A percentile compares a stretch with the other conserved stretches of the same genome.
These are phyloP conservation scores for Ceratocystis variospora DNA, from an alignment of 2,329 filamentous ascomycete genomes.

Conservation along the genomic window DNA sequence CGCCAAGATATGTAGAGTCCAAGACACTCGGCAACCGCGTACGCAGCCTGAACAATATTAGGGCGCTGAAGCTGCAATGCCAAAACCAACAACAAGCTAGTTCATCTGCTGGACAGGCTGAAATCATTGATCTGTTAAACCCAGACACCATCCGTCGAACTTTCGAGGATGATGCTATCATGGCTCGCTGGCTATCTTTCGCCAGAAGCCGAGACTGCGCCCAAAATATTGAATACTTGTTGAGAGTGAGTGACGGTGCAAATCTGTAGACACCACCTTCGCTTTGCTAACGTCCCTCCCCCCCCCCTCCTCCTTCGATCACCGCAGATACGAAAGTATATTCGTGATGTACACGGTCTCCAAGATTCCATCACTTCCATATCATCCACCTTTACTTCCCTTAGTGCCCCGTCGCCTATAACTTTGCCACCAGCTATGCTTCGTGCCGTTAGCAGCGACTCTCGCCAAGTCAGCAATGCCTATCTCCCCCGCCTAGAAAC, in stretches of 20 bases:
- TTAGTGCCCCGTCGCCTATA: slow-evolving; percentile 31
- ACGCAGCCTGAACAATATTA: slow-evolving; percentile 1
- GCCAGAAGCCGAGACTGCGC: slow-evolving; percentile 34
- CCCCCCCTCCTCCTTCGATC: background rate
- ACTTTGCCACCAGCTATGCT: slow-evolving; percentile 31
- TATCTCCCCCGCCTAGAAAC: slow-evolving; percentile 35
- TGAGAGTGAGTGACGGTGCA: slow-evolving; percentile 30
- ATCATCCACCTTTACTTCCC: slow-evolving; percentile 32
- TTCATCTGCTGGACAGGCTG: background rate
- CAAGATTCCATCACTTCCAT: slow-evolving; percentile 29
- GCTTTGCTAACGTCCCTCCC: background rate
- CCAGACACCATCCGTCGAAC: background rate
- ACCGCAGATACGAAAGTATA: slow-evolving; percentile 31
- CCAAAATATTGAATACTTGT: slow-evolving; percentile 39
- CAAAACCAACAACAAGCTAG: background rate
- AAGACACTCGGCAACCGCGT: background rate
- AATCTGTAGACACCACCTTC: background rate
- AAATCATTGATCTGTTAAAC: slow-evolving; percentile 5
- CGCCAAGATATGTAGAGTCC: background rate
- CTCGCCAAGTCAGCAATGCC: slow-evolving; percentile 33
- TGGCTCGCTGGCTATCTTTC: slow-evolving; percentile 29
- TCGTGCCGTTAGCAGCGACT: slow-evolving; percentile 32
- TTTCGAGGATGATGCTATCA: background rate
- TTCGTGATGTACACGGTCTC: slow-evolving; percentile 32
- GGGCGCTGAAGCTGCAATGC: background rate